phyloP scores from a whole-genome alignment of 129 eudicot genomes.

The Tagetes patula region DNA sequence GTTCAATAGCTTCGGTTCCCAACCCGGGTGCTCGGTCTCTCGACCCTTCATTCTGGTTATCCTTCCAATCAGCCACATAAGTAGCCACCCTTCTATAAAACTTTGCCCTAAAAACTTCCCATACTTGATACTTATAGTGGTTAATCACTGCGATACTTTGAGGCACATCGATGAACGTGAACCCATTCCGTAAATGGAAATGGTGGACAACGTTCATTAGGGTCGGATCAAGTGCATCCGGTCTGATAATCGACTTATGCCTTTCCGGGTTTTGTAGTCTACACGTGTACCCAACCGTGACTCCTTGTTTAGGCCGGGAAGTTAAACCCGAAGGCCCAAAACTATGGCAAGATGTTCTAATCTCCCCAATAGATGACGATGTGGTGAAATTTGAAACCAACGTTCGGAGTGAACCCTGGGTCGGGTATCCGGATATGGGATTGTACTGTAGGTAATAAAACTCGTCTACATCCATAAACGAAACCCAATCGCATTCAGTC shows the following conservation, averaged over 20 bases:
- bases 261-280: slow-evolving; percentile 88
- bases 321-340: slow-evolving; percentile 92
- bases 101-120: slow-evolving; percentile 90
- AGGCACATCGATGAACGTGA: slow-evolving; percentile 45
- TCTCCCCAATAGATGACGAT: slow-evolving; percentile 57
- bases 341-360: slow-evolving; percentile 82
- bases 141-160: slow-evolving; percentile 58
- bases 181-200: slow-evolving; percentile 71
- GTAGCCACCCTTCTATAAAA: slow-evolving; percentile 94
- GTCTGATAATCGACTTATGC: slow-evolving; percentile 85
- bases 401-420: slow-evolving; percentile 50
- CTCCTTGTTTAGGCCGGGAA: slow-evolving; percentile 64
- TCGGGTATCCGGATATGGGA: slow-evolving; percentile 24
- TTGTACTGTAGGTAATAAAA: slow-evolving; percentile 69
- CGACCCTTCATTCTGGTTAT: slow-evolving; percentile 88
- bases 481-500: slow-evolving; percentile 77
- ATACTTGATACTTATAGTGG: slow-evolving; percentile 93
- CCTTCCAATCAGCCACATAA: slow-evolving; percentile 95
- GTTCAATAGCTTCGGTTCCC: slow-evolving; percentile 95
- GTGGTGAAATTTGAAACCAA: slow-evolving; percentile 61
- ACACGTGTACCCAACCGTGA: slow-evolving; percentile 86
- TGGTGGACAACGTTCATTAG: slow-evolving; percentile 93
- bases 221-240: slow-evolving; percentile 69
- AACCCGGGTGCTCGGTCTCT: slow-evolving; percentile 94
- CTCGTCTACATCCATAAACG: slow-evolving; percentile 94